phyloP scores from a whole-genome alignment of 805 yeast genomes.

The Starmerella ratchasimensis region DNA sequence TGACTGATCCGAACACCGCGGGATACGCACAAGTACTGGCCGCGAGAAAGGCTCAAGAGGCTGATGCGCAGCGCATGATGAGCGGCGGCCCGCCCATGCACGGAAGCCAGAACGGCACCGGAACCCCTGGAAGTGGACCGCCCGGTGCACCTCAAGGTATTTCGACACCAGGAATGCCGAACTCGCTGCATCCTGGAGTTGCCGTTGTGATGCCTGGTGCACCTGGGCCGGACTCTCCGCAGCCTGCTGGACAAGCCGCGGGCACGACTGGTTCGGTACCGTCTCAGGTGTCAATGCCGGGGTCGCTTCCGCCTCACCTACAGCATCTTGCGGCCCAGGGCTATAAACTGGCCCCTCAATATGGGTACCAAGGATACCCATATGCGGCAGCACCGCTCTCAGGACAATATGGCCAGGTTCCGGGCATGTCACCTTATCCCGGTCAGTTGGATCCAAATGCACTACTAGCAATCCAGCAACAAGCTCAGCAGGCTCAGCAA shows the following conservation, averaged over 20 bases:
- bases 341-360: slow-evolving; percentile 13
- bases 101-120: not conserved
- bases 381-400: slow-evolving; percentile 4
- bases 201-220: not conserved
- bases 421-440: too few species aligned
- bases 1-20: not conserved
- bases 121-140: too few species aligned
- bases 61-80: not conserved
- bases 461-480: slow-evolving; percentile 12
- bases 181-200: not conserved
- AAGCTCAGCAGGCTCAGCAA: slow-evolving; percentile 6
- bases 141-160: too few species aligned
- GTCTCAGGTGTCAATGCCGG: slow-evolving; percentile 5
- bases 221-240: slow-evolving; percentile 4
- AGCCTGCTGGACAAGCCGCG: slow-evolving; percentile 7
- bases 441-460: slow-evolving; percentile 9
- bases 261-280: slow-evolving; percentile 4
- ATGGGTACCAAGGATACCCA: slow-evolving; percentile 15
- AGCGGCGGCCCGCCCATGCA: not conserved
- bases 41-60: not conserved
- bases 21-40: not conserved
- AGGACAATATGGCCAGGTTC: slow-evolving; percentile 9
- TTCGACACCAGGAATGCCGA: not conserved
- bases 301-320: slow-evolving; percentile 13
- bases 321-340: slow-evolving; percentile 13